These are phyloP conservation scores for Citrus sp. DNA, from an alignment of 345 rosid genomes.

Conservation along the genomic window DNA sequence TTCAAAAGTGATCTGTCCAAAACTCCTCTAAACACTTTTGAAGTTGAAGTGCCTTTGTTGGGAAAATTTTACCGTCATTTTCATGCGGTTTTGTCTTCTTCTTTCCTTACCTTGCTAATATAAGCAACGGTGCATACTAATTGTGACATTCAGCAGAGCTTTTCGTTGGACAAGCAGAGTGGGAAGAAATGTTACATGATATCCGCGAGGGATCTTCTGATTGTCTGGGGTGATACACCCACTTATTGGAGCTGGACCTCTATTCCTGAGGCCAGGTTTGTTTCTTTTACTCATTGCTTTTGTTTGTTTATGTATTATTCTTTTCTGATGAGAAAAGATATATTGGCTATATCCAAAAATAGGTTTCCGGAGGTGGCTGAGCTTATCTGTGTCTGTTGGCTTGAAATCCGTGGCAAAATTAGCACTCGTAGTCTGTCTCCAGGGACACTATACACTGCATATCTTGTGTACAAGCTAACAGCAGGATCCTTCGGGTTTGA, in stretches of 20 bases:
- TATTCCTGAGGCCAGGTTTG: conserved; percentile 29
- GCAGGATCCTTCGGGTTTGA: conserved; percentile 33
- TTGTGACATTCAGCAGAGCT: conserved; percentile 17
- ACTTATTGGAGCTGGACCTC: conserved; percentile 54
- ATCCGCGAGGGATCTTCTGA: conserved; percentile 48
- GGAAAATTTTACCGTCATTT: background rate
- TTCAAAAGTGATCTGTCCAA: too few relatives aligned
- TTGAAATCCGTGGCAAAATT: conserved; percentile 46
- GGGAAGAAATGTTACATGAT: conserved; percentile 65
- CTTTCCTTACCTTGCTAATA: background rate
- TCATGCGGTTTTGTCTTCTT: background rate
- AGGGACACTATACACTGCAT: conserved; percentile 38
- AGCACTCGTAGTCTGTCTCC: conserved; percentile 37
- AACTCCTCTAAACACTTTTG: too few relatives aligned
- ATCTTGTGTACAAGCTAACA: conserved; percentile 35
- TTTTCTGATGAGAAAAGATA: background rate
- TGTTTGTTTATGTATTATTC: background rate
- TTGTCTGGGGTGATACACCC: conserved; percentile 52
- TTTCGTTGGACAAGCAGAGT: conserved; percentile 46
- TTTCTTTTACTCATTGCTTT: background rate
- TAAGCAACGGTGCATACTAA: background rate
- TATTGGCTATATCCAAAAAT: background rate
- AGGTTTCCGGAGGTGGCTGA: conserved; percentile 14
- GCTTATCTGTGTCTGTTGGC: conserved; percentile 45
- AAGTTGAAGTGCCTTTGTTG: too few relatives aligned